Evolutionary conservation across 768 basidiomycete species (phyloP).

Genomic region (Lanmaoa rubissima): DNA sequence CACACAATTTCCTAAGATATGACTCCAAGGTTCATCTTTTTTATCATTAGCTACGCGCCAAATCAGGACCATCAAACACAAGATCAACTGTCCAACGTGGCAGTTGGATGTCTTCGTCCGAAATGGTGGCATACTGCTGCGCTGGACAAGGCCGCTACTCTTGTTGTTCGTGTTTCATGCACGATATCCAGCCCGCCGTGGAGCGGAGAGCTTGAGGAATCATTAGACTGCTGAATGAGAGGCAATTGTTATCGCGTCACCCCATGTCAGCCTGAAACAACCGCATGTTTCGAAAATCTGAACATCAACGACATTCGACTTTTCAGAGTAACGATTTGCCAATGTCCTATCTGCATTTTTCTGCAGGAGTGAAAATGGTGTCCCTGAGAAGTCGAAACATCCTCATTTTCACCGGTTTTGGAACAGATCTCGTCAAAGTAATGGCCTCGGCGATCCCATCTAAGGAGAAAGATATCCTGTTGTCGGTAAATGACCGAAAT

Average conservation of each 20-base stretch:
- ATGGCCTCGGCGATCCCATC: conserved; percentile 19
- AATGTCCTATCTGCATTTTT: not conserved
- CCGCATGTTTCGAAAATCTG: conserved; percentile 6
- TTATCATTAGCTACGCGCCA: conserved; percentile 7
- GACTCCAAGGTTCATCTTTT: conserved; percentile 19
- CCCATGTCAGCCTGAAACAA: conserved; percentile 18
- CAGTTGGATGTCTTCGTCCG: conserved; percentile 11
- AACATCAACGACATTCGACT: not conserved
- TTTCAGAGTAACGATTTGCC: not conserved
- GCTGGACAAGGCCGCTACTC: conserved; percentile 5
- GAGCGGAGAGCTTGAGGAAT: conserved; percentile 8
- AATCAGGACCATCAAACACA: conserved; percentile 4
- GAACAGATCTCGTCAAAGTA: conserved; percentile 14
- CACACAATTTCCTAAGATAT: conserved; percentile 4
- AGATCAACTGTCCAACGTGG: conserved; percentile 16
- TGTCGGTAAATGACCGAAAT: conserved; percentile 21
- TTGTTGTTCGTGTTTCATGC: conserved; percentile 20
- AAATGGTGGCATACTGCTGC: conserved; percentile 5
- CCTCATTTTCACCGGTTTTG: conserved; percentile 3
- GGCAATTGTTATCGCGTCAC: not conserved
- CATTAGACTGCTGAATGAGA: conserved; percentile 9
- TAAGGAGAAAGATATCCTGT: conserved; percentile 8
- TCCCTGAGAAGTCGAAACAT: not conserved
- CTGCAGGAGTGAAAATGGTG: not conserved
- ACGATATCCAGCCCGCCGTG: conserved; percentile 21